Evolutionary conservation across 2,329 filamentous ascomycete species (phyloP), one percentile per base, ranked within the genome.

Genomic region (Xylariaceae sp.): DNA sequence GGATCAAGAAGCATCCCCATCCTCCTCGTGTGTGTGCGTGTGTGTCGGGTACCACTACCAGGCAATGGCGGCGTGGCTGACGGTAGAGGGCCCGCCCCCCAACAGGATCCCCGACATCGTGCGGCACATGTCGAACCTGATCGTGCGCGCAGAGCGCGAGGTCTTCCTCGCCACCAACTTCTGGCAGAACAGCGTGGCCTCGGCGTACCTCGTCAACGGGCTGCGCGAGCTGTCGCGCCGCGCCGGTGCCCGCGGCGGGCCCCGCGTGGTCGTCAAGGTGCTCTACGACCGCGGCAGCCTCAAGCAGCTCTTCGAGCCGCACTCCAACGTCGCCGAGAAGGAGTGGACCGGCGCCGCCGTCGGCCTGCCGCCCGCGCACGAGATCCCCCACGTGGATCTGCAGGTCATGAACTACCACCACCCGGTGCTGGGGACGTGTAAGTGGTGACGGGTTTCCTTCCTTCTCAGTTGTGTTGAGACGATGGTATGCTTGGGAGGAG

Each of bases 121-220:
- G 39, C 69, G 81, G 1, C 83, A 89, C 53, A 82, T 85, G 60
- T 76, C 81, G 1, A 88, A 89, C 45, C 63, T 85, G 14, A 89
- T 90, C 21, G 82, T 72, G 3, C 68, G 78, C 4, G 84, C 84
- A 0, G 69, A 85, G 47, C 71, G 70, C 21, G 84, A 90, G 47
- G 75, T 90, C 1, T 77, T 83, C 36, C 62, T 89, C 8, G 78
- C 78, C 0, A 89, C 84, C 0, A 87, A 85, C 46, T 85, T 77
- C 49, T 88, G 84, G 84, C 72, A 80, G 39, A 68, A 77, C 26
- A 81, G 81, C 0, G 67, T 78, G 7, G 80, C 83, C 0, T 79
- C 80, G 26, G 70, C 65, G 5, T 69, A 84, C 31, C 69, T 89
- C 27, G 82, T 74, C 3, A 70, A 83, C 49, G 78, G 79, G 0